Evolutionary conservation across 805 yeast species (phyloP), one percentile per base, ranked within the genome.

Genomic region (Candida pini): DNA sequence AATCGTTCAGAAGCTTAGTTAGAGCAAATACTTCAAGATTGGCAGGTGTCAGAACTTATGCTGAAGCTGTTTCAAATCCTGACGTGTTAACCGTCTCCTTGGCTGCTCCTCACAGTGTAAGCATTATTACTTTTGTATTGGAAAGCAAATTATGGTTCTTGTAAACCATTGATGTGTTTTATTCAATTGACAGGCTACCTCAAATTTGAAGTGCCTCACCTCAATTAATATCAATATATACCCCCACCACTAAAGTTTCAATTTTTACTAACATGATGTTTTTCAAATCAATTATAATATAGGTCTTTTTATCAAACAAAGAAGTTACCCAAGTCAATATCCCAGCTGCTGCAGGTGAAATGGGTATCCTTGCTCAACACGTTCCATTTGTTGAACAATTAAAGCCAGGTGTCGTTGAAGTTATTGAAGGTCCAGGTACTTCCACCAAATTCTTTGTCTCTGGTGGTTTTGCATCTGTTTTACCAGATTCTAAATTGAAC

Each of bases 301-400:
- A 58, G 62, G 52, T 63, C 23, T 26, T 56, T 33, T 41, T 56
- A 44, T 35, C 49, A 24, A 47, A 56, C 49, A 57, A 58, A 45
- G 62, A 50, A 42, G 62, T 60, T 45, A 54, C 68, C 57, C 87
- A 92, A 73, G 97, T 92, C 52, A 92, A 92, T 71, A 73, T 92
- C 51, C 98, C 98, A 58, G 94, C 96, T 46, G 73, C 81, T 56
- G 80, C 92, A 49, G 98, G 98, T 63, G 94, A 85, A 60, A 77
- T 90, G 66, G 98, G 98, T 85, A 77, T 92, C 48, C 71, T 92
- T 60, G 96, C 97, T 53, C 82, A 86, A 71, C 98, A 92, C 78
- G 96, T 92, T 57, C 97, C 98, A 55, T 78, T 84, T 54, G 87
- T 90, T 47, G 97, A 92, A 71, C 95, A 92, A 74, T 79, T 92